A percentile compares a stretch with the other conserved stretches of the same genome.
Evolutionary conservation across 805 yeast genomes (phyloP).

Genomic region (Henningerozyma blattae): DNA sequence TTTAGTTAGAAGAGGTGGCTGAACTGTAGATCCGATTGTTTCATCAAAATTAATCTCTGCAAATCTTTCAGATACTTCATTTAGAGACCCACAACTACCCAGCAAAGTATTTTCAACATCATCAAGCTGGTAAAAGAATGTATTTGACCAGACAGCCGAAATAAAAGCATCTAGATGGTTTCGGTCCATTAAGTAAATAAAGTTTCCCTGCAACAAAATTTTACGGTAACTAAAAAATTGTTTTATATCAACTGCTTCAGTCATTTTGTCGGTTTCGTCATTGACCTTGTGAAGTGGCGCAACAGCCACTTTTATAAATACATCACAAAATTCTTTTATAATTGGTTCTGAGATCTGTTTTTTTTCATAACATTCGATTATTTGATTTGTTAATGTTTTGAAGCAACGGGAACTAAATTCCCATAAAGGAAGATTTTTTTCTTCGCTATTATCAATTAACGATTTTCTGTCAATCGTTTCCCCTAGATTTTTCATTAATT

Average conservation of each 20-base stretch:
- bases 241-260: constrained; percentile 34
- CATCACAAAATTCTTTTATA: constrained; percentile 8
- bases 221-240: constrained; percentile 33
- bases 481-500: constrained; percentile 36
- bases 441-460: constrained; percentile 14
- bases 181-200: constrained; percentile 18
- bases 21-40: constrained; percentile 53
- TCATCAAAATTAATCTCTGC: constrained; percentile 33
- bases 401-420: constrained; percentile 35
- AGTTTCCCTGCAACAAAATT: constrained; percentile 31
- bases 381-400: constrained; percentile 22
- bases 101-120: constrained; percentile 36
- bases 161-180: constrained; percentile 33
- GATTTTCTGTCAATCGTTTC: constrained; percentile 39
- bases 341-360: constrained; percentile 3
- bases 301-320: constrained; percentile 23
- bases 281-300: constrained; percentile 18
- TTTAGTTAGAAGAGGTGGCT: constrained; percentile 33
- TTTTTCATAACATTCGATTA: constrained; percentile 4
- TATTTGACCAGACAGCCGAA: constrained; percentile 40
- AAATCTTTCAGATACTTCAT: constrained; percentile 28
- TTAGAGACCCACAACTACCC: constrained; percentile 18
- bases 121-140: constrained; percentile 47
- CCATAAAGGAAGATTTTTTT: constrained; percentile 36
- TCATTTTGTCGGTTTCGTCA: constrained; percentile 16